These are phyloP conservation scores for Ottelia alismoides DNA, from an alignment of 106 monocot species.

Conservation along the genomic window DNA sequence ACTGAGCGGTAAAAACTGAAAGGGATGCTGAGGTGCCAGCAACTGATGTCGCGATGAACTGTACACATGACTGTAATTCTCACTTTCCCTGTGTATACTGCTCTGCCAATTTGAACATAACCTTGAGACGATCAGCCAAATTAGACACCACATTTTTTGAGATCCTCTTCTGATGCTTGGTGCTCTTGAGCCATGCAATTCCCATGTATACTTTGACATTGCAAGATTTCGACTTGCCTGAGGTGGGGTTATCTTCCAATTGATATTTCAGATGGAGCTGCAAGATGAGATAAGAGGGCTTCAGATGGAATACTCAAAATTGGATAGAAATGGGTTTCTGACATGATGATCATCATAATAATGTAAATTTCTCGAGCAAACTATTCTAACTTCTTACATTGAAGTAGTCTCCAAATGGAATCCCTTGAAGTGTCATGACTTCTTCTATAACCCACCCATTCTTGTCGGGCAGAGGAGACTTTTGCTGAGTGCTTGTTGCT, in stretches of 20 bases:
- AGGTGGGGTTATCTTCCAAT: constrained; percentile 29
- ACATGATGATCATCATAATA: too few species aligned
- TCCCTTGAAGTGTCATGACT: constrained; percentile 41
- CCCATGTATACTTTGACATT: constrained; percentile 44
- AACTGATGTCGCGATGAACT: too few species aligned
- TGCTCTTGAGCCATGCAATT: constrained; percentile 69
- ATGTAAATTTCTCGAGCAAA: too few species aligned
- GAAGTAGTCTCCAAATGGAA: constrained; percentile 52
- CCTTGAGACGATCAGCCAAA: constrained; percentile 34
- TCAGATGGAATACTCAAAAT: too few species aligned
- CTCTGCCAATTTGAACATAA: constrained; percentile 34
- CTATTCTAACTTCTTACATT: too few species aligned
- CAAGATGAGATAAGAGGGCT: too few species aligned
- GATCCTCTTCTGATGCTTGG: constrained; percentile 70
- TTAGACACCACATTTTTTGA: constrained; percentile 38
- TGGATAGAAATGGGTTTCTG: too few species aligned
- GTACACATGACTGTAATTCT: too few species aligned
- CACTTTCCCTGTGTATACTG: too few species aligned
- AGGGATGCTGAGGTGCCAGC: too few species aligned
- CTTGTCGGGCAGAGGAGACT: constrained; percentile 33
- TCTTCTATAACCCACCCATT: constrained; percentile 69
- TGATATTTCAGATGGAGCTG: constrained; percentile 64
- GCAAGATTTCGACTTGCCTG: constrained; percentile 45
- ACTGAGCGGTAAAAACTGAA: too few species aligned
- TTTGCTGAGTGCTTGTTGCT: constrained; percentile 52